Percentiles rank a stretch among this genome's conserved stretches.
Evolutionary conservation across 257 asterid genomes (phyloP).

Genomic region (Anisodus tanguticus): DNA sequence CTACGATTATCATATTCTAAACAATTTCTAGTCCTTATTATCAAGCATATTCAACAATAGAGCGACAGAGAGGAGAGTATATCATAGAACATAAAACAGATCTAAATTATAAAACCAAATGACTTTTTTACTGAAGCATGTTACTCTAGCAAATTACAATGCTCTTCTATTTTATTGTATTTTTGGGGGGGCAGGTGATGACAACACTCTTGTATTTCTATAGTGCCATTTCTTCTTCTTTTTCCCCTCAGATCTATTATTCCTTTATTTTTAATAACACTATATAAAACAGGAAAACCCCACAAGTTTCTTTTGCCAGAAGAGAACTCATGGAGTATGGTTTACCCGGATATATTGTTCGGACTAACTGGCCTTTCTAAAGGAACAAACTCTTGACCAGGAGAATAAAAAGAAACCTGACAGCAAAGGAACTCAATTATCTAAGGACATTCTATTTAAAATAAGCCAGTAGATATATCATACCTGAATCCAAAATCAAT

Average conservation of each 20-base stretch:
- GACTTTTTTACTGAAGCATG: slow-evolving; percentile 4
- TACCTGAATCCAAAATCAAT: not conserved
- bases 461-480: not conserved
- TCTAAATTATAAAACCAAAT: not conserved
- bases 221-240: not conserved
- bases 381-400: slow-evolving; percentile 17
- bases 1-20: not conserved
- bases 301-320: not conserved
- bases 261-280: not conserved
- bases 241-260: not conserved
- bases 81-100: not conserved
- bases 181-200: not conserved
- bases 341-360: not conserved
- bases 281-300: not conserved
- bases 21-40: not conserved
- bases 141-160: not conserved
- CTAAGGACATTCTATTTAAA: not conserved
- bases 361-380: not conserved
- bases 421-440: not conserved
- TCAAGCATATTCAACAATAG: not conserved
- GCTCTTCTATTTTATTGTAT: not conserved
- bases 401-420: not conserved
- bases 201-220: not conserved
- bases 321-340: not conserved
- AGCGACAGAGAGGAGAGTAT: not conserved